phyloP scores from a whole-genome alignment of 345 rosid species.

The Erysimum cheiranthoides region DNA sequence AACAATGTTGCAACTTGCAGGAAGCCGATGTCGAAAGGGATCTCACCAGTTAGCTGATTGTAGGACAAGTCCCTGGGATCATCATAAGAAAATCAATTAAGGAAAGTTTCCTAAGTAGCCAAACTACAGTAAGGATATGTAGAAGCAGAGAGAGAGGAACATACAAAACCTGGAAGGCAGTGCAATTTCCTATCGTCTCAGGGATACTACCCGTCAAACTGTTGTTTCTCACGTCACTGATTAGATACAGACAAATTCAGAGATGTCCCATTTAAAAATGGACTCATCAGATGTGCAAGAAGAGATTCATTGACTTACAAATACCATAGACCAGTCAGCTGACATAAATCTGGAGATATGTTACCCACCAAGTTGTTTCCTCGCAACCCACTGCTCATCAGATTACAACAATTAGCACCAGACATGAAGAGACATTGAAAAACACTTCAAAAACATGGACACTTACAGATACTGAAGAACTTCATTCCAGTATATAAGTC shows the following conservation, averaged over 20 bases:
- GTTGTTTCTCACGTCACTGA: constrained; percentile 92
- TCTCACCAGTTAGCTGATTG: constrained; percentile 85
- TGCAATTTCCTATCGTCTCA: constrained; percentile 88
- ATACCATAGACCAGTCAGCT: constrained; percentile 93
- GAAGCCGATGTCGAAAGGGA: constrained; percentile 97
- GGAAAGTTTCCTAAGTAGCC: neutral
- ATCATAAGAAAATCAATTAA: constrained; percentile 22
- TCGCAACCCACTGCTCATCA: constrained; percentile 70
- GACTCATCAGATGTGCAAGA: neutral
- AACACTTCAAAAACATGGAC: neutral
- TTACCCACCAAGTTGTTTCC: constrained; percentile 94
- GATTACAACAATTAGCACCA: constrained; percentile 13
- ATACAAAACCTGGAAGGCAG: constrained; percentile 98
- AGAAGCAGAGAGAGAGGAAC: constrained; percentile 49
- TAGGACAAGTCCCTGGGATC: constrained; percentile 87
- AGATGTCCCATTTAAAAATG: neutral
- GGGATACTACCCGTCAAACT: constrained; percentile 96
- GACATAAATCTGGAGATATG: constrained; percentile 91
- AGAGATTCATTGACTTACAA: constrained; percentile 87
- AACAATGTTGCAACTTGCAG: constrained; percentile 98
- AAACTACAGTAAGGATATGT: constrained; percentile 6
- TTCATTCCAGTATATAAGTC: constrained; percentile 99
- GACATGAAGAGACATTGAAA: neutral
- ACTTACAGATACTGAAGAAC: constrained; percentile 97
- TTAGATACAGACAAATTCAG: constrained; percentile 26